These are phyloP conservation scores for Podospora pseudopauciseta DNA, from an alignment of 495 filamentous ascomycete species.

Conservation along the genomic window DNA sequence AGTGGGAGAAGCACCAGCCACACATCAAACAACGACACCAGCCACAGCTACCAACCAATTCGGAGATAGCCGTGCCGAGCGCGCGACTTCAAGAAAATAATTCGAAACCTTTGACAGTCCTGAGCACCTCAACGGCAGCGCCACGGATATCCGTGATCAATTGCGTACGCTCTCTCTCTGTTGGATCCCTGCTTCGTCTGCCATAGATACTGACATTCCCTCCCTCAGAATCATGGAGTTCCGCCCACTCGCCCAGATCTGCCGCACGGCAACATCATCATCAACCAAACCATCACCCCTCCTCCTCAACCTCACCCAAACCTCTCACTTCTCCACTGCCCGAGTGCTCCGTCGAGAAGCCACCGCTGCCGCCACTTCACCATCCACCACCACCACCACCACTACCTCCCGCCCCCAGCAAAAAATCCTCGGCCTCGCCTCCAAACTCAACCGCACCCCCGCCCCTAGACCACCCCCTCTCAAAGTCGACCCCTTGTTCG, in stretches of 20 bases:
- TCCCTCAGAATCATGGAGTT: constrained; percentile 27
- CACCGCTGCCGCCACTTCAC: background rate
- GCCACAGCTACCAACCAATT: background rate
- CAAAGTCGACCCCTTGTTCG: background rate
- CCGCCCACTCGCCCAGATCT: constrained; percentile 21
- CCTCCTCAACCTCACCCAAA: background rate
- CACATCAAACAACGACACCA: background rate
- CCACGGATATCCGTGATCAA: constrained; percentile 19
- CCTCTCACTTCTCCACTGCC: constrained; percentile 15
- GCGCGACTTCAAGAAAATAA: constrained; percentile 19
- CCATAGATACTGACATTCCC: background rate
- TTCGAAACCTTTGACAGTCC: background rate
- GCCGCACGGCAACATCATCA: constrained; percentile 27
- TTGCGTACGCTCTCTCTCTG: constrained; percentile 11
- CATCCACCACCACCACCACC: background rate
- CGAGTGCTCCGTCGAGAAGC: constrained; percentile 6
- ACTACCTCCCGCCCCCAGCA: background rate
- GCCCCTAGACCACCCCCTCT: background rate
- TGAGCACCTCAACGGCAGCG: background rate
- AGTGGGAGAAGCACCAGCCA: background rate
- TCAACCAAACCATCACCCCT: constrained; percentile 18
- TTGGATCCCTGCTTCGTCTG: background rate
- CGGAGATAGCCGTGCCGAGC: constrained; percentile 5
- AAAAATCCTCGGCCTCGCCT: background rate
- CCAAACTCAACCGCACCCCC: background rate